Evolutionary conservation across 2,329 filamentous ascomycete species (phyloP), one percentile per base, ranked within the genome.

Genomic region (Diaporthe batatas): DNA sequence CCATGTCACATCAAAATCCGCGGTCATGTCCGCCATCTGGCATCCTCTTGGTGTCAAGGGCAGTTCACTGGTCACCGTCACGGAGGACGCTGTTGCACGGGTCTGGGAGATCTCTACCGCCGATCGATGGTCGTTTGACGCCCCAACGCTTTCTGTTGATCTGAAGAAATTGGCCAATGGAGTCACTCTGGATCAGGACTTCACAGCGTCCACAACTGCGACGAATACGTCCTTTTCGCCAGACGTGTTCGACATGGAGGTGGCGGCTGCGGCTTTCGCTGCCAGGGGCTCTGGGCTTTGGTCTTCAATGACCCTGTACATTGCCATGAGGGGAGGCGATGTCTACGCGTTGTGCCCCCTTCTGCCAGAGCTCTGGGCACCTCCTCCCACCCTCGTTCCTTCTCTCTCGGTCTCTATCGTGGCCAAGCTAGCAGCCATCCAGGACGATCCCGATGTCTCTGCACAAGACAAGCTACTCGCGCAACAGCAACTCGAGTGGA

Each of bases 281-380:
- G 85, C 85, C 16, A 86, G 87, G 75, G 86, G 86, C 47, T 89
- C 89, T 8, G 96, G 95, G 18, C 95, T 95, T 70, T 99, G 96
- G 96, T 93, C 95, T 10, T 91, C 95, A 12, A 98, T 98, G 93
- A 98, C 96, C 0, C 86, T 99, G 14, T 99, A 96, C 94, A 86
- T 98, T 68, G 95, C 95, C n/a, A 99, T 98, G 93, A 91, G 91
- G 49, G 93, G 94, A 73, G 96, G 96, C 4, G 95, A 98, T 79
- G 89, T 98, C 7, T 99, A 99, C 79, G 95, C 96, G 1, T 85
- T 99, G 11, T 98, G 95, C 79, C 96, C 96, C 1, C 87, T 99
- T 53, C 86, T 99, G 42, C 96, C 96, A 0, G 91, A 91, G 68
- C 94, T 92, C 77, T 98, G 96, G 95, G 91, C 93, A 32, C 91